A percentile compares a stretch with the other conserved stretches of the same genome.
These are phyloP conservation scores for Gentiana dahurica DNA, from an alignment of 257 asterid species.

Conservation along the genomic window DNA sequence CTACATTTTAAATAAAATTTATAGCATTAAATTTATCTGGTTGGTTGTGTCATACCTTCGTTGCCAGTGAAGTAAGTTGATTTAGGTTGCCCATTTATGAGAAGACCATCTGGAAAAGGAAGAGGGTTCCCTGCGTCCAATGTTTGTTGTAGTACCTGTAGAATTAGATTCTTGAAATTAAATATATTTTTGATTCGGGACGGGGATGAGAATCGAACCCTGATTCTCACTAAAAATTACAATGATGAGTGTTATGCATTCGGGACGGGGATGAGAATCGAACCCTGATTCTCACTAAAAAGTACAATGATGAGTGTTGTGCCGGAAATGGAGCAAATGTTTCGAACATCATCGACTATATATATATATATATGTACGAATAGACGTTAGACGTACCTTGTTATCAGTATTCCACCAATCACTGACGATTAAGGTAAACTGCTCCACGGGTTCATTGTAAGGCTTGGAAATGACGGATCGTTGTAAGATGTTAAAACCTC, in stretches of 20 bases:
- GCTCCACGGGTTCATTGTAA: constrained; percentile 44
- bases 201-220: too few relatives aligned
- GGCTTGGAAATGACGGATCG: constrained; percentile 67
- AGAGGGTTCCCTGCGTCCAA: constrained; percentile 44
- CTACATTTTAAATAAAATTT: too few relatives aligned
- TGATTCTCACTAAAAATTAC: background rate
- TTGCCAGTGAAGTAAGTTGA: constrained; percentile 30
- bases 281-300: too few relatives aligned
- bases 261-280: too few relatives aligned
- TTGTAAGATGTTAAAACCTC: constrained; percentile 53
- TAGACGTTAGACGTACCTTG: constrained; percentile 31
- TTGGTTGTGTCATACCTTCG: constrained; percentile 28
- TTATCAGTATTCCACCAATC: constrained; percentile 85
- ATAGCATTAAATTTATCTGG: too few relatives aligned
- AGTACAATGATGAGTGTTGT: too few relatives aligned
- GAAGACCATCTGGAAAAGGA: constrained; percentile 51
- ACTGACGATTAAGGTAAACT: constrained; percentile 40
- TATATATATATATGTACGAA: too few relatives aligned
- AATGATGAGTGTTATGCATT: too few relatives aligned
- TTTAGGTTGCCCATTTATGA: constrained; percentile 52
- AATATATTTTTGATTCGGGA: background rate
- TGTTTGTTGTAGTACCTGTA: constrained; percentile 41
- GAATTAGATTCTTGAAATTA: background rate
- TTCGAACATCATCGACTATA: too few relatives aligned
- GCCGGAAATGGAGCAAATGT: too few relatives aligned